Percentiles rank a stretch among this genome's conserved stretches.
phyloP scores from a whole-genome alignment of 257 asterid genomes.

The Nicotiana undulata region DNA sequence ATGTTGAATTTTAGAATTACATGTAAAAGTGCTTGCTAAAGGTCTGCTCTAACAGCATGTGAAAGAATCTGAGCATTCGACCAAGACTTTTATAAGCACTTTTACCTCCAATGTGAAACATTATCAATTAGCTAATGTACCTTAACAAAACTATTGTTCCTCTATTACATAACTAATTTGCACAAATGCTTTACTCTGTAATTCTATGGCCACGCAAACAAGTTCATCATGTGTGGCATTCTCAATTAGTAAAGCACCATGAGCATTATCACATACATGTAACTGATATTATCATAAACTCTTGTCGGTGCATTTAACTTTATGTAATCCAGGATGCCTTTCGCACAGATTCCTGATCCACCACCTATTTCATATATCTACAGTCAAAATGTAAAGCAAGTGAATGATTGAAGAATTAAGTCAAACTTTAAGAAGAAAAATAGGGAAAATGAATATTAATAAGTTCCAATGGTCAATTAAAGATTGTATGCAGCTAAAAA shows the following conservation, averaged over 20 bases:
- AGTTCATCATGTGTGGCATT: not conserved
- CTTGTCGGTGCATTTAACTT: constrained; percentile 90
- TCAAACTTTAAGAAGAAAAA: not conserved
- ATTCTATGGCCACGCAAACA: not conserved
- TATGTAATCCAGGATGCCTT: constrained; percentile 93
- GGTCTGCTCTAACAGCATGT: not conserved
- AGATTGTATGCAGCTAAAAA: not conserved
- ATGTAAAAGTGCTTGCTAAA: not conserved
- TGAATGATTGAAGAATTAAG: not conserved
- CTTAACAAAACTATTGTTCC: not conserved
- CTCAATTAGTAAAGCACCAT: not conserved
- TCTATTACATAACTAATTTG: not conserved
- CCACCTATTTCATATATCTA: constrained; percentile 99
- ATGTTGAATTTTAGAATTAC: not conserved
- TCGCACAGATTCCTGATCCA: constrained; percentile 99
- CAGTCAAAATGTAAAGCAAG: not conserved
- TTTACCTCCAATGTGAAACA: not conserved
- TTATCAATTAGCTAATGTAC: not conserved
- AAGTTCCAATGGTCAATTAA: not conserved
- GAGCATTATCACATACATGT: constrained; percentile 46
- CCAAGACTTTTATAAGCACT: not conserved
- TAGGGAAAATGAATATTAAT: not conserved
- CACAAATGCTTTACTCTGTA: not conserved
- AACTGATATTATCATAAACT: constrained; percentile 78
- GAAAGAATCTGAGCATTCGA: not conserved